Evolutionary conservation across 495 filamentous ascomycete species (phyloP).

Genomic region (Acidomyces sp.): DNA sequence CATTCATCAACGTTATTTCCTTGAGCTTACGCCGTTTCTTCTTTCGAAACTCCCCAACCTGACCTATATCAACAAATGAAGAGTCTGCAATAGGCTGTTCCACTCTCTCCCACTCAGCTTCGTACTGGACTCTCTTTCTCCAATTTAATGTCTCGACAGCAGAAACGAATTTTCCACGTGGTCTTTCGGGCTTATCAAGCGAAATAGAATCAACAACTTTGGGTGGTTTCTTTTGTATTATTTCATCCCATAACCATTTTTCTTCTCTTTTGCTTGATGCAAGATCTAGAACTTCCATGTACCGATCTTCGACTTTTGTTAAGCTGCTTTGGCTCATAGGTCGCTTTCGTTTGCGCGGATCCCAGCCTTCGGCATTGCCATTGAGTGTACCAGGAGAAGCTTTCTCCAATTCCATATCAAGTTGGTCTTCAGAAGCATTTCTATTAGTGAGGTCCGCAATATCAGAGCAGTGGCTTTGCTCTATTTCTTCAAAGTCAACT

Average conservation of each 20-base stretch:
- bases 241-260: not conserved
- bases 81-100: not conserved
- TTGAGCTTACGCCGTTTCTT: not conserved
- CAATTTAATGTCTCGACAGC: not conserved
- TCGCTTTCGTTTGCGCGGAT: constrained; percentile 2
- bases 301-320: constrained; percentile 1
- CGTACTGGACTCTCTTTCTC: not conserved
- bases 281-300: constrained; percentile 1
- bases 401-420: not conserved
- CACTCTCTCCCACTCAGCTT: constrained; percentile 1
- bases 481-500: no score
- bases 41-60: not conserved
- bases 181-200: not conserved
- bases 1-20: not conserved
- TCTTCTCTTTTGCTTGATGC: not conserved
- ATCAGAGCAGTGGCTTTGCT: no score
- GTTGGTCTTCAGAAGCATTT: not conserved
- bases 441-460: no score
- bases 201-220: not conserved
- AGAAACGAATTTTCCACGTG: not conserved
- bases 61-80: not conserved
- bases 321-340: not conserved
- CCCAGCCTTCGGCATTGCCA: not conserved
- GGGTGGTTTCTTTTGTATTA: not conserved
- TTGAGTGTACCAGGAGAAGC: not conserved